Evolutionary conservation across 2,329 filamentous ascomycete genomes (phyloP).

Genomic region (Cercospora sojina): DNA sequence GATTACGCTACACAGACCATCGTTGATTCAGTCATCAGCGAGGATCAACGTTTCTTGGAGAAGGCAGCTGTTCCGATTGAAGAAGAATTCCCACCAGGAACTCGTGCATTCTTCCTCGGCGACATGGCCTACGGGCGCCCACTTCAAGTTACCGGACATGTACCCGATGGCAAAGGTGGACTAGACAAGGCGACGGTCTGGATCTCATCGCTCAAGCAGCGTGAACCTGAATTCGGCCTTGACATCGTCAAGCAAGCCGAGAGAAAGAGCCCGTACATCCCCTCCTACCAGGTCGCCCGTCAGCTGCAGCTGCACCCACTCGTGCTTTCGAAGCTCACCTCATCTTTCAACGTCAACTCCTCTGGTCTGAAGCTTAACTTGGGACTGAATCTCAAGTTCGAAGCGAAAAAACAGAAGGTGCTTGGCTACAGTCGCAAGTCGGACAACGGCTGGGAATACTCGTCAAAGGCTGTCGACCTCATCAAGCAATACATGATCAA

Average conservation of each 20-base stretch:
- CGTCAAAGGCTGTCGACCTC: slow-evolving; percentile 74
- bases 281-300: slow-evolving; percentile 84
- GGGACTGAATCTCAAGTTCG: slow-evolving; percentile 94
- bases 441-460: slow-evolving; percentile 92
- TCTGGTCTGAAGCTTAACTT: slow-evolving; percentile 84
- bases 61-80: slow-evolving; percentile 81
- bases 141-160: slow-evolving; percentile 75
- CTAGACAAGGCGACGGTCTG: slow-evolving; percentile 75
- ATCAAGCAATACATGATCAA: slow-evolving; percentile 86
- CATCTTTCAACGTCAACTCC: slow-evolving; percentile 81
- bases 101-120: slow-evolving; percentile 87
- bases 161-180: slow-evolving; percentile 49
- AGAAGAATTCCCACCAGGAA: slow-evolving; percentile 82
- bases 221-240: slow-evolving; percentile 78
- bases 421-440: slow-evolving; percentile 90
- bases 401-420: slow-evolving; percentile 92
- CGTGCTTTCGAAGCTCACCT: slow-evolving; percentile 92
- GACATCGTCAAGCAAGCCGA: slow-evolving; percentile 71
- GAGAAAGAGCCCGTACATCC: slow-evolving; percentile 70
- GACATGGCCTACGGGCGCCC: slow-evolving; percentile 91
- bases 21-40: slow-evolving; percentile 85
- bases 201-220: slow-evolving; percentile 68
- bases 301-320: slow-evolving; percentile 79
- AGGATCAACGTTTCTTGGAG: slow-evolving; percentile 91
- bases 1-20: slow-evolving; percentile 90